Percentiles rank a stretch among this genome's conserved stretches.
These are phyloP conservation scores for Pilobolus umbonatus DNA, from an alignment of 192 early-diverging fungal species.

Conservation along the genomic window DNA sequence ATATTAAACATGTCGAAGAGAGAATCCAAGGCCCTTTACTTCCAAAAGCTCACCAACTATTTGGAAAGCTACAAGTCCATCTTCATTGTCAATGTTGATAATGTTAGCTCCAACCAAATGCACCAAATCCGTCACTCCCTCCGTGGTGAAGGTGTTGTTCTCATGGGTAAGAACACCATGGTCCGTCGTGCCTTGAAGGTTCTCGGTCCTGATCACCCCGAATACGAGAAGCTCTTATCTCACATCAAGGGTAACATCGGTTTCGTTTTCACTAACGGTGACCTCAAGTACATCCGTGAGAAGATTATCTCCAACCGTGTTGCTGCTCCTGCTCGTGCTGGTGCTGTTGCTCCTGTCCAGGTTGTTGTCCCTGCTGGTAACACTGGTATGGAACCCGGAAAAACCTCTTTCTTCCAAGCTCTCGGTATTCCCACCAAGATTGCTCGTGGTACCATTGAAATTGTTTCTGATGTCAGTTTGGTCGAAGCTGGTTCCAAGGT, in stretches of 20 bases:
- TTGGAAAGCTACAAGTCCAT: conserved; percentile 93
- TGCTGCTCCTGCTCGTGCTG: conserved; percentile 92
- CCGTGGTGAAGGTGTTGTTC: conserved; percentile 86
- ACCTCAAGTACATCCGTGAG: conserved; percentile 93
- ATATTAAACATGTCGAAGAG: conserved; percentile 91
- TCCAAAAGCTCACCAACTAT: conserved; percentile 83
- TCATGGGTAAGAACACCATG: conserved; percentile 99
- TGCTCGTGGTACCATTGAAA: conserved; percentile 99
- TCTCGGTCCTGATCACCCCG: conserved; percentile 68
- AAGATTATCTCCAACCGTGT: conserved; percentile 92
- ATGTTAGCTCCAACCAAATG: conserved; percentile 99
- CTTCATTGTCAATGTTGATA: conserved; percentile 99
- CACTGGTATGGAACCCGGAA: conserved; percentile 99
- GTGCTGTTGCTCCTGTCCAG: conserved; percentile 89
- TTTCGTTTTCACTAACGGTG: conserved; percentile 99
- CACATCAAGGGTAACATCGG: conserved; percentile 94
- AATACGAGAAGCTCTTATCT: conserved; percentile 70
- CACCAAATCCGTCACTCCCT: conserved; percentile 91
- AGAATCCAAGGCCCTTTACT: conserved; percentile 96
- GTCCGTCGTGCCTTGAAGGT: conserved; percentile 78
- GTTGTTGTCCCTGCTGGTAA: conserved; percentile 60
- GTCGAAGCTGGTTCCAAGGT: conserved; percentile 89
- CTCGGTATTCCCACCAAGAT: conserved; percentile 99
- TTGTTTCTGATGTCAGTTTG: conserved; percentile 90
- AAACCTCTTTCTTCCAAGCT: conserved; percentile 99